phyloP scores from a whole-genome alignment of 2,329 filamentous ascomycete species.

The Ophiostoma ips region DNA sequence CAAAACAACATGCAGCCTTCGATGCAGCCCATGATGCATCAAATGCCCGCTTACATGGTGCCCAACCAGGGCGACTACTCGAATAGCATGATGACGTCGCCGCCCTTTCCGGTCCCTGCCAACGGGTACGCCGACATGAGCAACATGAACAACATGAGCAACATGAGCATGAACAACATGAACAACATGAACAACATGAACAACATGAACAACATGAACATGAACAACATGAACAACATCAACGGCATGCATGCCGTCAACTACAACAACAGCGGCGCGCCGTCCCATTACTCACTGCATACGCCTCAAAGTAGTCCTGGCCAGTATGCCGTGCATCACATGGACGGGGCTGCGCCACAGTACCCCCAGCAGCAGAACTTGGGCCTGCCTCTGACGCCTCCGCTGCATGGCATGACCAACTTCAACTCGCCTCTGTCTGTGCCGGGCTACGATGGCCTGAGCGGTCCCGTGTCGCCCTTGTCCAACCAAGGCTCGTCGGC shows the following conservation, averaged over 20 bases:
- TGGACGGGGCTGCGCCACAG: neutral
- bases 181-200: neutral
- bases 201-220: constrained; percentile 8
- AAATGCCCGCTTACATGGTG: constrained; percentile 1
- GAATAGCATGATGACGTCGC: neutral
- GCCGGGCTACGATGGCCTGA: constrained; percentile 5
- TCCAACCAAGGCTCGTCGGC: constrained; percentile 19
- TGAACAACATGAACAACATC: neutral
- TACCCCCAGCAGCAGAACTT: constrained; percentile 15
- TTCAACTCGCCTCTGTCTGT: constrained; percentile 31
- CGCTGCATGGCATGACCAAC: constrained; percentile 19
- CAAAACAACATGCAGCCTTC: neutral
- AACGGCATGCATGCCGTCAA: neutral
- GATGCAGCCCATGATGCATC: neutral
- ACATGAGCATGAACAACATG: too few species aligned
- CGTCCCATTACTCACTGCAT: neutral
- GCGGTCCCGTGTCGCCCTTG: constrained; percentile 20
- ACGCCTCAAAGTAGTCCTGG: constrained; percentile 9
- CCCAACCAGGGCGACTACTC: constrained; percentile 1
- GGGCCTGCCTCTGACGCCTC: constrained; percentile 20
- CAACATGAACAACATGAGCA: too few species aligned
- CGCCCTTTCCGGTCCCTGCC: neutral
- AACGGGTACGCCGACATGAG: neutral
- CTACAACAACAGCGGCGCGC: constrained; percentile 4
- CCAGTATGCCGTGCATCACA: neutral